These are phyloP conservation scores for Atalantia buxifolia DNA, from an alignment of 345 rosid species.

Conservation along the genomic window DNA sequence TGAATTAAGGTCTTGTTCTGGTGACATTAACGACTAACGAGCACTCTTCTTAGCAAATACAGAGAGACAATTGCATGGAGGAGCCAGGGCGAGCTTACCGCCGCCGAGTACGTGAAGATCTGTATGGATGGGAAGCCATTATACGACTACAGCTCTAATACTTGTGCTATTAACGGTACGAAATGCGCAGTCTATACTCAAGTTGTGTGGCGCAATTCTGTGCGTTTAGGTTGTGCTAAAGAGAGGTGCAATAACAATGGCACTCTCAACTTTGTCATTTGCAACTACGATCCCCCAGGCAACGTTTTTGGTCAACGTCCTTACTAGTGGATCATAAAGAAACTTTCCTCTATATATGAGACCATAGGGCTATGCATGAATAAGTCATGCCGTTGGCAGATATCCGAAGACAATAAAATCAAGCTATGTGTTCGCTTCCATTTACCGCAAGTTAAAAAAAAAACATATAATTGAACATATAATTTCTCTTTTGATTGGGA, in stretches of 20 bases:
- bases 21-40: too few species aligned
- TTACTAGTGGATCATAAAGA: not conserved
- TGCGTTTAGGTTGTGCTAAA: slow-evolving; percentile 61
- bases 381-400: not conserved
- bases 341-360: not conserved
- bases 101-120: slow-evolving; percentile 39
- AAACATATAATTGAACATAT: too few species aligned
- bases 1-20: too few species aligned
- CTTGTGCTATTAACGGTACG: slow-evolving; percentile 29
- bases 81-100: slow-evolving; percentile 27
- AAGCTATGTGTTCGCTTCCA: too few species aligned
- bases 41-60: slow-evolving; percentile 53
- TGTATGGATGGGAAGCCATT: slow-evolving; percentile 51
- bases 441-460: too few species aligned
- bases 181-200: slow-evolving; percentile 68
- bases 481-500: too few species aligned
- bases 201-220: slow-evolving; percentile 61
- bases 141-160: slow-evolving; percentile 46
- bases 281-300: slow-evolving; percentile 66
- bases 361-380: not conserved
- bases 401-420: not conserved
- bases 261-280: slow-evolving; percentile 29
- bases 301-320: slow-evolving; percentile 45
- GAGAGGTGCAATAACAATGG: slow-evolving; percentile 43
- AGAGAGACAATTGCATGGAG: slow-evolving; percentile 60